These are phyloP conservation scores for Lunularia cruciata DNA, from an alignment of 225 moss, liverwort and hornwort species.

Conservation along the genomic window DNA sequence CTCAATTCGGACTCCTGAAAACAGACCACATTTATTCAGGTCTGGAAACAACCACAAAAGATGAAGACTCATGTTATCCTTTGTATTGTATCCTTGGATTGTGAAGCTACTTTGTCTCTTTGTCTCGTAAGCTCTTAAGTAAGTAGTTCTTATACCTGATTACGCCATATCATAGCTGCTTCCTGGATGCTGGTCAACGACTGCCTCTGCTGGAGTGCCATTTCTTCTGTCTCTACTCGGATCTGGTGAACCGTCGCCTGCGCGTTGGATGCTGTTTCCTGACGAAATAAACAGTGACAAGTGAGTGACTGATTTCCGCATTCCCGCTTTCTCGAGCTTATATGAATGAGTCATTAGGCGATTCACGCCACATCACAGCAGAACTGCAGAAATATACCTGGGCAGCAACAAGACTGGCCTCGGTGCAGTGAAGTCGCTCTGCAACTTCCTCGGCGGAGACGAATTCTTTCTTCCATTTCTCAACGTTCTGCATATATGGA, in stretches of 20 bases:
- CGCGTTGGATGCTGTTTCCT: conserved; percentile 57
- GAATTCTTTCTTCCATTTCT: conserved; percentile 38
- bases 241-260: conserved; percentile 55
- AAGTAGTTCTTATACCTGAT: conserved; percentile 55
- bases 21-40: not conserved
- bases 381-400: conserved; percentile 40
- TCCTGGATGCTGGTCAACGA: conserved; percentile 64
- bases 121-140: too few species aligned
- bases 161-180: conserved; percentile 60
- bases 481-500: not conserved
- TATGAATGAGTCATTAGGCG: too few species aligned
- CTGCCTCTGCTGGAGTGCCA: conserved; percentile 63
- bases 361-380: too few species aligned
- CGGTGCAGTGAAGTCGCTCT: conserved; percentile 54
- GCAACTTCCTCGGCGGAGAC: conserved; percentile 53
- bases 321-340: too few species aligned
- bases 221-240: conserved; percentile 65
- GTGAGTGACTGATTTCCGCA: too few species aligned
- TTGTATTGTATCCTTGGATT: not conserved
- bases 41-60: too few species aligned
- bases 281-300: conserved; percentile 9
- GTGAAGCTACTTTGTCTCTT: too few species aligned
- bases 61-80: too few species aligned
- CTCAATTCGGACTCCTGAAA: conserved; percentile 54
- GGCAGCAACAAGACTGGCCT: conserved; percentile 52